These are phyloP conservation scores for Punctularia strigosozonata DNA, from an alignment of 768 basidiomycete species.

Conservation along the genomic window DNA sequence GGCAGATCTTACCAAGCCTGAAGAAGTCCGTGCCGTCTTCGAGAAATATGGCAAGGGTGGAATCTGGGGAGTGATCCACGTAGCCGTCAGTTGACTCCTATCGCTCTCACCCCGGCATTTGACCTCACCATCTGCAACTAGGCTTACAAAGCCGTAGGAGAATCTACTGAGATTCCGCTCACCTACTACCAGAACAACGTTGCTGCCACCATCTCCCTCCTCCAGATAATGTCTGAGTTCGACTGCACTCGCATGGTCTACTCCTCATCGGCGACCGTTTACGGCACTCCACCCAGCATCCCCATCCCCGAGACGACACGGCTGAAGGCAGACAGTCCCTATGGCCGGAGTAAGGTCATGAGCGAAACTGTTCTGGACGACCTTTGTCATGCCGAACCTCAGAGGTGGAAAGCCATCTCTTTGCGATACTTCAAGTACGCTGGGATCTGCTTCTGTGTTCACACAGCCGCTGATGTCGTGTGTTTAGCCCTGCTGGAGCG, in stretches of 20 bases:
- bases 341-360: constrained; percentile 96
- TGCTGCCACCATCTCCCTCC: constrained; percentile 70
- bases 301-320: constrained; percentile 92
- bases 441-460: not conserved
- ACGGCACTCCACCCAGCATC: constrained; percentile 84
- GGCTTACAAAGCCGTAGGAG: constrained; percentile 98
- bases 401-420: constrained; percentile 71
- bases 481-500: constrained; percentile 83
- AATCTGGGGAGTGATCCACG: constrained; percentile 94
- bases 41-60: constrained; percentile 77
- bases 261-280: constrained; percentile 97
- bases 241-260: constrained; percentile 85
- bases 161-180: constrained; percentile 87
- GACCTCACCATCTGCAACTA: constrained; percentile 17
- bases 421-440: constrained; percentile 96
- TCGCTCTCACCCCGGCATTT: constrained; percentile 3
- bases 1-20: constrained; percentile 66
- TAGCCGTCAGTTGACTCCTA: constrained; percentile 54
- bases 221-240: constrained; percentile 80
- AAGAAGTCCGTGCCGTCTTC: constrained; percentile 69
- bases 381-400: constrained; percentile 65
- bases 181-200: constrained; percentile 95
- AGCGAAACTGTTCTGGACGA: constrained; percentile 84
- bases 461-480: not conserved
- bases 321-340: constrained; percentile 81